A percentile compares a stretch with the other conserved stretches of the same genome.
Conservation (phyloP, 495 filamentous ascomycete species). For the Geoglossum glabrum region DNA sequence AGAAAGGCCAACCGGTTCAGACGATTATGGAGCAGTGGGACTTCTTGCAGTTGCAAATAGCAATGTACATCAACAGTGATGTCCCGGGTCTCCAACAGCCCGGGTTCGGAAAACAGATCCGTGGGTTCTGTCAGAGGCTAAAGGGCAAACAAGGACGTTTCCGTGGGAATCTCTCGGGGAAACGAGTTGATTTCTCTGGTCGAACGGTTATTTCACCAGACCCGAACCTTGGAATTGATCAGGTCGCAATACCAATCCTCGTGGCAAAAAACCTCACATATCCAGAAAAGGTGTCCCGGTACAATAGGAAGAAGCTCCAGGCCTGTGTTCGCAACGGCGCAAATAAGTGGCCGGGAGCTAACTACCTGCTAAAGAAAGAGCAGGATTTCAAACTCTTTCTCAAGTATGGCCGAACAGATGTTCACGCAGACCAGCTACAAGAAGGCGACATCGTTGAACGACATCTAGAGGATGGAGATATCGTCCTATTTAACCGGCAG, state of each 20-base stretch:
- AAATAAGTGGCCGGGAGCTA: slow-evolving; percentile 69
- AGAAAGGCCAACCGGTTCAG: slow-evolving; percentile 61
- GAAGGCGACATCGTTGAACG: slow-evolving; percentile 83
- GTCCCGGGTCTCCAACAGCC: slow-evolving; percentile 69
- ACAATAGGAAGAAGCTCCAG: slow-evolving; percentile 68
- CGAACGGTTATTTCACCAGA: slow-evolving; percentile 95
- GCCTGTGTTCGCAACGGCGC: slow-evolving; percentile 50
- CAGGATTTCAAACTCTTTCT: slow-evolving; percentile 48
- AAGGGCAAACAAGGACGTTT: slow-evolving; percentile 97
- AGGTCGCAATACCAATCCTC: slow-evolving; percentile 75
- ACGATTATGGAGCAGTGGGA: slow-evolving; percentile 98
- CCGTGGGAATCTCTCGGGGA: slow-evolving; percentile 87
- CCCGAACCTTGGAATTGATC: slow-evolving; percentile 79
- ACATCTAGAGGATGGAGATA: slow-evolving; percentile 87
- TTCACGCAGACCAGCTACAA: slow-evolving; percentile 46
- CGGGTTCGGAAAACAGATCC: slow-evolving; percentile 58
- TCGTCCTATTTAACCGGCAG: slow-evolving; percentile 95
- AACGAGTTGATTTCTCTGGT: slow-evolving; percentile 96
- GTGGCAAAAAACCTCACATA: slow-evolving; percentile 92
- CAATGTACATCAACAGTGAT: slow-evolving; percentile 94
- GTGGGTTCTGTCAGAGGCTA: slow-evolving; percentile 82
- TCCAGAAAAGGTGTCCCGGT: slow-evolving; percentile 62
- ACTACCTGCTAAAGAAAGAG: slow-evolving; percentile 55
- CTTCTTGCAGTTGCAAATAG: slow-evolving; percentile 80
- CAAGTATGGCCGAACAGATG: slow-evolving; percentile 47